These are phyloP conservation scores for Gypsophila paniculata DNA, from an alignment of 179 eudicot genomes.

Conservation along the genomic window DNA sequence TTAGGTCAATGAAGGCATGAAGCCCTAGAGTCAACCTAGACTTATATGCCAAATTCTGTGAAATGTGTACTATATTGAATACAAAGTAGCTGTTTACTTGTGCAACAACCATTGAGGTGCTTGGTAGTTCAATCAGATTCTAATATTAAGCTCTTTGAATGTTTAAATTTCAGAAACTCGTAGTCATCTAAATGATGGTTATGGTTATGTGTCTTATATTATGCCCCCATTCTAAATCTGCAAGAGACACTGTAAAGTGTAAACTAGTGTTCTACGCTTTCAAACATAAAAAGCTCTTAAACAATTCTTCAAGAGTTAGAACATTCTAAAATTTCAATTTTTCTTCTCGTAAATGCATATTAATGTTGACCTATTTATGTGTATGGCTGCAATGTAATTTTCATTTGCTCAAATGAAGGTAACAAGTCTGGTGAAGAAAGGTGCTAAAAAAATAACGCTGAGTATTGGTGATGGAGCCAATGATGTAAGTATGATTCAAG, in stretches of 20 bases:
- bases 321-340: neutral
- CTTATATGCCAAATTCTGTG: neutral
- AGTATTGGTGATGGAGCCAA: slow-evolving; percentile 99
- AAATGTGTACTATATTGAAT: neutral
- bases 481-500: slow-evolving; percentile 99
- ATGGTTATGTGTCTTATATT: neutral
- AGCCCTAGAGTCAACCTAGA: neutral
- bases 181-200: neutral
- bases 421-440: slow-evolving; percentile 87
- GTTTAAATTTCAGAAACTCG: neutral
- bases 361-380: neutral
- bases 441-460: slow-evolving; percentile 80
- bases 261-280: neutral
- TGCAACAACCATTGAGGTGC: neutral
- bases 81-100: neutral
- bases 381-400: neutral
- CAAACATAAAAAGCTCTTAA: neutral
- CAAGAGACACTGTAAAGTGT: neutral
- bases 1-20: neutral
- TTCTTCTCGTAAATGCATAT: neutral
- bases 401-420: slow-evolving; percentile 43
- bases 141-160: neutral
- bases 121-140: neutral
- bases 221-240: neutral
- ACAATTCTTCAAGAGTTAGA: neutral